Evolutionary conservation across 139 green algal genomes (phyloP), one percentile per base, ranked within the genome.

Genomic region (Chlamydomonas schloesseri): DNA sequence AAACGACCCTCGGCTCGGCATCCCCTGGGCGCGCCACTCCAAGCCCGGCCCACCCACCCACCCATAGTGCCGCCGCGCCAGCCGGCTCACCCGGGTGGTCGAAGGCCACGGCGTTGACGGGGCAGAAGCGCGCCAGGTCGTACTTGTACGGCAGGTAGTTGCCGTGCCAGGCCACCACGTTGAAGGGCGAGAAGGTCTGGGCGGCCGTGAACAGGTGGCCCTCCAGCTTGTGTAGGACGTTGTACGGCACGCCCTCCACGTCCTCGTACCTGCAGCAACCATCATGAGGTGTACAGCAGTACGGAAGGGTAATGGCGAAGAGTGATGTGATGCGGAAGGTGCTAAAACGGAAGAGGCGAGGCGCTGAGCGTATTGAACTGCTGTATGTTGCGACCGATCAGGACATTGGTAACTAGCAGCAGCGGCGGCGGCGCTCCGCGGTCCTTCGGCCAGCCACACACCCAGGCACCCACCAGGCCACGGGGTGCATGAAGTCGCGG

Each of bases 171-270:
- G 81, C 96, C 28, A 98, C 97, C 1, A 99, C 97, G 77, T 99
- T 97, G 93, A 98, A 99, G 20, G 97, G 97, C 0, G 96, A 98
- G 86, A 98, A 98, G 58, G 73, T 72, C 93, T 98, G 95, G 10
- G 73, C 62, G 9, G 88, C 89, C 50, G 68, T 86, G 87, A 99
- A 99, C 50, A 99, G 93, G 87, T 95, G 86, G 5, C 97, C 97
- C 73, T 97, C 92, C n/a, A 82, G 72, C 92, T 99, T 99, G 90
- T 98, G 95, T 14, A 98, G 84, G 0, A 98, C 94, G 0, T 74
- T 92, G 64, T 84, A 75, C 46, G 46, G 55, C 78, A 76, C 33
- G 14, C 42, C 69, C 81, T 87, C 81, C 50, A 50, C 69, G 3
- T 60, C 42, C 42, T 60, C 42, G 42, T 60, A 77, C 26, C 28